Conservation (phyloP, 306 rosid species). For the Gillenia trifoliata region DNA sequence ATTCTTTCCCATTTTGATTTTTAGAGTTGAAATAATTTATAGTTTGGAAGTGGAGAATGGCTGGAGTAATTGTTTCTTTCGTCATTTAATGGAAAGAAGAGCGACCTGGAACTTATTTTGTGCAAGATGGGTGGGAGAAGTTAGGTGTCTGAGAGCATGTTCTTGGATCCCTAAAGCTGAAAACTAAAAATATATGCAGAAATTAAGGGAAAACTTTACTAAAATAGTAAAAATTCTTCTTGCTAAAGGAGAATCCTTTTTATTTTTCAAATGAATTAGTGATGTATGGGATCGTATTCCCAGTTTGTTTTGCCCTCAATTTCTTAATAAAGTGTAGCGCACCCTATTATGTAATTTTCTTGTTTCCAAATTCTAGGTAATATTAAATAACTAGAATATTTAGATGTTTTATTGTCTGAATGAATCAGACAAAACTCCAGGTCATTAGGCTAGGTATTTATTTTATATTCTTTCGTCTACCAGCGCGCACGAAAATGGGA, state of each 20-base stretch:
- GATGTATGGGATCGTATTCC: slow-evolving; percentile 4
- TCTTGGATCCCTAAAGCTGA: no score
- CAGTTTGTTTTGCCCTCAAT: not conserved
- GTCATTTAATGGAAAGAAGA: not conserved
- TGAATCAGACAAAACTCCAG: not conserved
- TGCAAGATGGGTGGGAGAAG: not conserved
- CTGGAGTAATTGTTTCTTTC: not conserved
- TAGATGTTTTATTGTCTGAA: not conserved
- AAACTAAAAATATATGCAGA: not conserved
- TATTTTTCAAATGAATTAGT: not conserved
- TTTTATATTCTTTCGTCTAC: no score
- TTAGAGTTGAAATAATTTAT: not conserved
- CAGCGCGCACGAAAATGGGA: no score
- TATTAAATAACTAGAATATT: not conserved
- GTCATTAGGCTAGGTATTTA: no score
- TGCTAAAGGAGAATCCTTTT: not conserved
- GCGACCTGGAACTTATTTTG: not conserved
- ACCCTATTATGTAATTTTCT: not conserved
- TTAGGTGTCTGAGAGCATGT: not conserved
- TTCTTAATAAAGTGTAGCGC: not conserved
- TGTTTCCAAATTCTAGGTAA: not conserved
- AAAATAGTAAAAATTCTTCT: not conserved
- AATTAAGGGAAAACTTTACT: not conserved
- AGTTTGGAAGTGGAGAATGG: no score
- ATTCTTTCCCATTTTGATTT: not conserved